Evolutionary conservation across 257 asterid species (phyloP).

Genomic region (Solanum gracilifrons): DNA sequence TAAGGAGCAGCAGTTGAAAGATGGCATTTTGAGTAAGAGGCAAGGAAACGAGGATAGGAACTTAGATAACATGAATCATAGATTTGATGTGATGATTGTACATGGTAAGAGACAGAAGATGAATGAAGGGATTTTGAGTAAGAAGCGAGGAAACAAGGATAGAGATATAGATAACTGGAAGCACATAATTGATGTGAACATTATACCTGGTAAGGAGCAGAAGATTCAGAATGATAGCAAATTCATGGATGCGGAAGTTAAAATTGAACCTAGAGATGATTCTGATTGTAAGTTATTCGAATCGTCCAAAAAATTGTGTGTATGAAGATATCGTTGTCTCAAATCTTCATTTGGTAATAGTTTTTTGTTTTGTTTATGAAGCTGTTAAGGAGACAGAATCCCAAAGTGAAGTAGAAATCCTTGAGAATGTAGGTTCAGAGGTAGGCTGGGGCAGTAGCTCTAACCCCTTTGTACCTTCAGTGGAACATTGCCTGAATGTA

Average conservation of each 20-base stretch:
- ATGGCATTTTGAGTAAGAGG: neutral
- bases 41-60: neutral
- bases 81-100: neutral
- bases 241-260: neutral
- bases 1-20: neutral
- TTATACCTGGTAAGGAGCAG: neutral
- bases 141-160: neutral
- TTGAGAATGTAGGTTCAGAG: neutral
- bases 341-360: neutral
- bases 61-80: neutral
- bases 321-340: neutral
- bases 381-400: neutral
- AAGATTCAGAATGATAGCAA: neutral
- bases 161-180: neutral
- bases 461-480: too few relatives aligned
- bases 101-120: neutral
- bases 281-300: neutral
- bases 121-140: neutral
- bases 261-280: neutral
- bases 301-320: neutral
- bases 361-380: neutral
- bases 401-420: too few relatives aligned
- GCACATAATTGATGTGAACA: neutral
- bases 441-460: too few relatives aligned
- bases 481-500: too few relatives aligned